Evolutionary conservation across 2,329 filamentous ascomycete genomes (phyloP).

Genomic region (Eutypella sp.): DNA sequence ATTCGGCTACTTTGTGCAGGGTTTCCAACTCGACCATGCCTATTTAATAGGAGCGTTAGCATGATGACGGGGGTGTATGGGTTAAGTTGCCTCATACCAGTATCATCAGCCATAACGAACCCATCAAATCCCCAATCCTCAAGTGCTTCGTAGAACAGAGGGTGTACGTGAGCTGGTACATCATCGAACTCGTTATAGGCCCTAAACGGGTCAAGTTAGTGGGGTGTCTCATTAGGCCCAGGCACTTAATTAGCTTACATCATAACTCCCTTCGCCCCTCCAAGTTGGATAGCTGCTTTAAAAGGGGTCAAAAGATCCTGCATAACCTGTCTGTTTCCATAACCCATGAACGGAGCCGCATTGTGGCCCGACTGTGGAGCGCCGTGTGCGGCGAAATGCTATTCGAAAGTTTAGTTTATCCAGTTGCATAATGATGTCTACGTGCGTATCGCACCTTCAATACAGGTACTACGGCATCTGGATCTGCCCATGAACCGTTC

Average conservation of each 20-base stretch:
- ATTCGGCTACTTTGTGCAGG: constrained; percentile 32
- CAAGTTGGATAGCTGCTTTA: constrained; percentile 37
- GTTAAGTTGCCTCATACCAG: constrained; percentile 21
- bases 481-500: constrained; percentile 35
- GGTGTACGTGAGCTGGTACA: constrained; percentile 34
- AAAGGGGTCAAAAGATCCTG: constrained; percentile 38
- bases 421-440: neutral
- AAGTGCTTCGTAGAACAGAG: constrained; percentile 33
- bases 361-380: constrained; percentile 37
- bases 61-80: neutral
- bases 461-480: constrained; percentile 37
- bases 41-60: constrained; percentile 10
- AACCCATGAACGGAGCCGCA: constrained; percentile 38
- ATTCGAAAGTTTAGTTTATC: neutral
- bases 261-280: constrained; percentile 37
- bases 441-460: constrained; percentile 29
- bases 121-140: constrained; percentile 36
- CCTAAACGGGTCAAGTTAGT: constrained; percentile 16
- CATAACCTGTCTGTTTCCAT: constrained; percentile 36
- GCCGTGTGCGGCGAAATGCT: constrained; percentile 41
- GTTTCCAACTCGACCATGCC: constrained; percentile 28
- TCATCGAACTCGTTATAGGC: constrained; percentile 38
- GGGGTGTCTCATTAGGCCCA: neutral
- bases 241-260: constrained; percentile 26
- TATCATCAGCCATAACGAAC: constrained; percentile 38